phyloP scores from a whole-genome alignment of 179 eudicot species.

The Spinacia oleracea region DNA sequence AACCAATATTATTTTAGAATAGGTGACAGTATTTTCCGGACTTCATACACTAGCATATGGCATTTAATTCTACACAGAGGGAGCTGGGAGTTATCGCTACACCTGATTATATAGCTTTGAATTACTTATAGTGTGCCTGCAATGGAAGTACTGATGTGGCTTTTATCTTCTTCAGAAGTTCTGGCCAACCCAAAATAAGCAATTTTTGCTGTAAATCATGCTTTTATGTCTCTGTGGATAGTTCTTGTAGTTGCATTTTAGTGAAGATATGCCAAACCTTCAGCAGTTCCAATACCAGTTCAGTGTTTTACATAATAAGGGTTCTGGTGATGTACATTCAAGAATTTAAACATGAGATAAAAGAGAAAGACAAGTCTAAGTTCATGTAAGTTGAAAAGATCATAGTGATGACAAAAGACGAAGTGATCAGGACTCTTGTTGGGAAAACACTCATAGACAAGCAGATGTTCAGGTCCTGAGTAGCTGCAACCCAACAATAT shows the following conservation, averaged over 20 bases:
- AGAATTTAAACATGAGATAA: not conserved
- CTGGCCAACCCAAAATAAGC: slow-evolving; percentile 69
- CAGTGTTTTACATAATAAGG: slow-evolving; percentile 37
- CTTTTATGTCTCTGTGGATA: slow-evolving; percentile 65
- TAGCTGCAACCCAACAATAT: too few species aligned
- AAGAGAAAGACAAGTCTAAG: not conserved
- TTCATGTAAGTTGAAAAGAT: too few species aligned
- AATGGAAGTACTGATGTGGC: slow-evolving; percentile 60
- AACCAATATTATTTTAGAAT: too few species aligned
- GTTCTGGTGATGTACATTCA: slow-evolving; percentile 10
- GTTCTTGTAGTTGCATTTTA: slow-evolving; percentile 43
- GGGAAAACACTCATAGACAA: too few species aligned
- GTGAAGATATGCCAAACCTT: slow-evolving; percentile 57
- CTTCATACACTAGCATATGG: too few species aligned
- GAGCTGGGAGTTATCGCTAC: too few species aligned
- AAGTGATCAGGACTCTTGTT: too few species aligned
- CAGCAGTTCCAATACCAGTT: slow-evolving; percentile 58
- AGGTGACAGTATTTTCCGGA: too few species aligned
- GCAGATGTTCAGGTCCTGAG: too few species aligned
- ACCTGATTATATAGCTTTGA: not conserved
- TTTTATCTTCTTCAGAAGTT: slow-evolving; percentile 55
- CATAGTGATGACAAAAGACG: too few species aligned
- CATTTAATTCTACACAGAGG: too few species aligned
- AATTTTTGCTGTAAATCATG: slow-evolving; percentile 47
- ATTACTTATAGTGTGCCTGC: slow-evolving; percentile 58